Evolutionary conservation across 2,329 filamentous ascomycete genomes (phyloP), one percentile per base, ranked within the genome.

Genomic region (Fusarium sp.): DNA sequence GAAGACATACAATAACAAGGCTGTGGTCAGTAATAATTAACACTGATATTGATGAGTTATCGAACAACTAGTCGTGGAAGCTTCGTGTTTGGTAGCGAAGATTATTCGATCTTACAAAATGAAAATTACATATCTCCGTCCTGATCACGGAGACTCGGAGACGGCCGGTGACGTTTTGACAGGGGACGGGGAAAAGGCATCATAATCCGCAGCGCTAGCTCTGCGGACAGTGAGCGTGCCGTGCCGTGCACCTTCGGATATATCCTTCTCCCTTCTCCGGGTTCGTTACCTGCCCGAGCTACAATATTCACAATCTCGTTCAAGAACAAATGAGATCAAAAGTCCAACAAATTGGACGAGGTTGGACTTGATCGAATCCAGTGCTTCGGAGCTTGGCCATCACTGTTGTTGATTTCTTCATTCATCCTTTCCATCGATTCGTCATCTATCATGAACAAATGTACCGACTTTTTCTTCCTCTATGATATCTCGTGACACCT

Each of bases 381-480:
- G 14, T 20, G 22, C 27, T 19, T 27, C n/a, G 20, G 19, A 27
- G 20, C 14, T 25, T n/a, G 25, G n/a, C 15, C n/a, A 25, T 14
- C 35, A 30, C 27, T 41, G 14, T 56, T 53, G 43, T 65, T 51
- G 65, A 43, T 51, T 44, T 14, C 35, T 61, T 51, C 39, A 15
- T 51, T 56, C 30, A 19, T 62, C 46, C 30, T 35, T 39, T 49
- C 41, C 62, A 49, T 52, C 27, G 41, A 47, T 48, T 65, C 64
- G 47, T 62, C 55, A 70, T 56, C 32, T 57, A 53, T 61, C 56
- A 43, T 56, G 53, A 40, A 40, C 37, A 53, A 44, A 51, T 60
- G 25, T 59, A 51, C 41, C 53, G 40, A 62, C 57, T 59, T 68
- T 71, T 64, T 71, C 44, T 62, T 59, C 55, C 56, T 72, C 67